Conservation (phyloP, 2,329 filamentous ascomycete genomes). For the Bertia moriformis region DNA sequence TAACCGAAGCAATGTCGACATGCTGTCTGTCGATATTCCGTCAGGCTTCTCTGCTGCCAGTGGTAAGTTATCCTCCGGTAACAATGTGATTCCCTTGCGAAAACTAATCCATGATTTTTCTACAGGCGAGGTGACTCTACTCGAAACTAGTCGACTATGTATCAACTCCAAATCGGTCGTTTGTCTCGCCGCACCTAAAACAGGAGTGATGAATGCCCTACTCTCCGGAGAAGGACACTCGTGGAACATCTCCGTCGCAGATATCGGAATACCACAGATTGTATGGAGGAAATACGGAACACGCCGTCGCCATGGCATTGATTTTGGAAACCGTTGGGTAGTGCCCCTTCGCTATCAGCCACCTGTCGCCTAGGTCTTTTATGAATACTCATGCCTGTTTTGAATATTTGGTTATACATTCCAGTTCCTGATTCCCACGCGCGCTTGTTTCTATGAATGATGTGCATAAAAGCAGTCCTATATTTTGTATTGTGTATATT, state of each 20-base stretch:
- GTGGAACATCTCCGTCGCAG: constrained; percentile 41
- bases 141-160: constrained; percentile 39
- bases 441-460: no score
- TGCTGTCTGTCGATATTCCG: constrained; percentile 46
- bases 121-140: constrained; percentile 31
- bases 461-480: no score
- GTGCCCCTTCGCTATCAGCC: constrained; percentile 27
- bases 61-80: constrained; percentile 12
- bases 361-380: neutral
- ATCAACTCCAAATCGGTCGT: constrained; percentile 42
- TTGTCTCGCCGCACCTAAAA: constrained; percentile 42
- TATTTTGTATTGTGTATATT: no score
- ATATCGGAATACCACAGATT: constrained; percentile 42
- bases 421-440: no score
- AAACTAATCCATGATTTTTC: constrained; percentile 6
- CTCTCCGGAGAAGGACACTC: constrained; percentile 26
- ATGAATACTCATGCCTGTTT: no score
- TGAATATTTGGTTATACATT: no score
- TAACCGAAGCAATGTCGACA: constrained; percentile 36
- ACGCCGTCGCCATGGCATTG: constrained; percentile 38
- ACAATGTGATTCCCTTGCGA: no score
- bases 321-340: constrained; percentile 44
- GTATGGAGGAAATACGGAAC: constrained; percentile 38
- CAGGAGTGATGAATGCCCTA: constrained; percentile 38
- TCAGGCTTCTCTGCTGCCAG: constrained; percentile 40